Base-by-base conservation (phyloP, 208 protist genomes). In the Crithidia expoeki region DNA sequence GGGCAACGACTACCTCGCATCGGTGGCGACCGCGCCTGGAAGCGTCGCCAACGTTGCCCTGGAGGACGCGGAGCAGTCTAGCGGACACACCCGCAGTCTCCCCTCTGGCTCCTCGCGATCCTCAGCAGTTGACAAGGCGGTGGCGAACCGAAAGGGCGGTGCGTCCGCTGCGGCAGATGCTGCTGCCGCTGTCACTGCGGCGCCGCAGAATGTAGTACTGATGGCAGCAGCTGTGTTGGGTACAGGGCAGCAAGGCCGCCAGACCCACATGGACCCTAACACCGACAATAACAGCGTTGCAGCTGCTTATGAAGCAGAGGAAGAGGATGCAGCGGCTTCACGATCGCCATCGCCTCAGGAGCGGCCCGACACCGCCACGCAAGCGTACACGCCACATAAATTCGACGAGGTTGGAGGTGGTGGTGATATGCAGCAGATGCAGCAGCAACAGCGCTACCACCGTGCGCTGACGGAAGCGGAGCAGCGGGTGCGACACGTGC, bases 401-500 rank as follows among this genome's bases (percentile, higher is more conserved):
- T 1, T 2, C 12, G 36, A 42, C 6, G 36, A 42, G 12, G 36
- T 6, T 42, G 36, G 36, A 12, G 36, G 10, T 42, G 36, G 10
- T 42, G 36, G 10, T 42, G 36, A 6, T 42, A 40, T 12, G 19
- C 28, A 32, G 60, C 42, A 33, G 68, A 59, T 32, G 56, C 36
- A 42, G 36, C 51, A 47, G 44, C 19, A 42, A 6, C 64, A 70
- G 50, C 65, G 55, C 16, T 74, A 79, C 42, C 79, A 62, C 55
- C 76, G 81, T 25, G 57, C 52, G 7, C 80, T 95, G 23, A 93
- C 89, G 0, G 63, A 83, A 53, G 63, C 81, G 19, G 53, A 61
- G 19, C 34, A 69, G 57, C 81, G 83, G 38, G 85, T 84, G 44
- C 78, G 72, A 10, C 84, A 95, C 63, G 69, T 85, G 16, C 90